Base-by-base conservation (phyloP, 495 filamentous ascomycete species). In the Hypoxylon intermedium region DNA sequence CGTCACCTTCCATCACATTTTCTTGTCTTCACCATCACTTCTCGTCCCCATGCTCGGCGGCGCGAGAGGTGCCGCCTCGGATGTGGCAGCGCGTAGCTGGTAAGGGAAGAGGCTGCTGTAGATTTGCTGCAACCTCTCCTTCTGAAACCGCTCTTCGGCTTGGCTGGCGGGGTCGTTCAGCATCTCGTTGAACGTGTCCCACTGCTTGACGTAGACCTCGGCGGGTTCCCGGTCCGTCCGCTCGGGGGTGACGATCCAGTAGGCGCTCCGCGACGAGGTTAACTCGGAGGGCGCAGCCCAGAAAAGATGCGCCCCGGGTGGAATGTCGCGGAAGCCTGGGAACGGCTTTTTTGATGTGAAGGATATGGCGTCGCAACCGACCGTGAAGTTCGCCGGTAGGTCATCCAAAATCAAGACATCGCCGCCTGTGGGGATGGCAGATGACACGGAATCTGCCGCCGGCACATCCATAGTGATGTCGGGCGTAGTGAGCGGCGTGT, bases 311-410 rank as follows among this genome's bases (percentile, higher is more conserved):
- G 75, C 71, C 4, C 86, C 85, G 0, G 80, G 68, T 1, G 87
- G 82, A 9, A 89, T 62, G 37, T 84, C 75, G 24, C 82, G 81
- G 55, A 89, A 77, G n/a, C 87, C 87, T 6, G 69, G 73, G 67
- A 83, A 85, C 24, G 67, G 58, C 6, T 65, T 47, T 37, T 40
- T 60, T 11, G 73, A 72, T 7, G 69, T 74, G 50, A 83, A 70
- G 30, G 71, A 69, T 30, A 73, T 65, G 20, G 67, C 55, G 52
- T 84, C 82, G 56, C 75, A 77, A 16, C 82, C 82, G 7, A 83
- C 54, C 11, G 75, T 67, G 47, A 75, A 76, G 20, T 72, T 54
- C 2, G 56, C 47, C 0, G 79, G 78, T 9, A 84, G 60, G 21
- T 72, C 74, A 2, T 75, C 42, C 13, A 77, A 50, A 5, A 78